Conservation (phyloP, 108 stramenopile genomes). For the Craspedostauros australis region DNA sequence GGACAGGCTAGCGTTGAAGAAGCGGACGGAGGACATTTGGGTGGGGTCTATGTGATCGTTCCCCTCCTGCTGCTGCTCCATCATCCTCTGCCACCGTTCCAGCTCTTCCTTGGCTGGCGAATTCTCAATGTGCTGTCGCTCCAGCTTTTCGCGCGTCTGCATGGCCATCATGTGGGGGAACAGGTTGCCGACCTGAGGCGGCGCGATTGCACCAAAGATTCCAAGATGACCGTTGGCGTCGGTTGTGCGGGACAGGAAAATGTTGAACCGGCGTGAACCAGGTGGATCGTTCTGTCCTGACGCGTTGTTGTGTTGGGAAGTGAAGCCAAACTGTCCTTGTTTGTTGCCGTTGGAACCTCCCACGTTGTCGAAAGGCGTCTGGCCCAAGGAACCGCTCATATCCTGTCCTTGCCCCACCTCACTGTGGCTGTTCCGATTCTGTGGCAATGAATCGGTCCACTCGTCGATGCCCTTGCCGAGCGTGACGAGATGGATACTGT, state of each 20-base stretch:
- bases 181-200: constrained; percentile 84
- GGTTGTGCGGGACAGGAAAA: constrained; percentile 75
- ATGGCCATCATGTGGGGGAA: constrained; percentile 81
- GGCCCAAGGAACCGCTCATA: background rate
- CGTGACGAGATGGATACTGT: constrained; percentile 58
- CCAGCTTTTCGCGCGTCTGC: constrained; percentile 63
- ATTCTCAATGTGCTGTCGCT: constrained; percentile 40
- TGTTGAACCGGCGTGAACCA: constrained; percentile 86
- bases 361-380: constrained; percentile 41
- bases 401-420: constrained; percentile 5
- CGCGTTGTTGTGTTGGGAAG: constrained; percentile 66
- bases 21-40: too few relatives aligned
- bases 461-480: constrained; percentile 79
- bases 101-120: constrained; percentile 26
- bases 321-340: constrained; percentile 70
- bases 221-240: constrained; percentile 67
- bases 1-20: constrained; percentile 76
- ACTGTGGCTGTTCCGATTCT: constrained; percentile 9
- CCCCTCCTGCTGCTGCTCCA: constrained; percentile 26
- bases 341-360: constrained; percentile 32
- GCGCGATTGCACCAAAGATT: constrained; percentile 81
- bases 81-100: constrained; percentile 33
- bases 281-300: constrained; percentile 85
- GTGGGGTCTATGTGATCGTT: constrained; percentile 32
- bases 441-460: constrained; percentile 43